A percentile compares a stretch with the other conserved stretches of the same genome.
These are phyloP conservation scores for Reticulascus tulasneorum DNA, from an alignment of 2,329 filamentous ascomycete species.

Conservation along the genomic window DNA sequence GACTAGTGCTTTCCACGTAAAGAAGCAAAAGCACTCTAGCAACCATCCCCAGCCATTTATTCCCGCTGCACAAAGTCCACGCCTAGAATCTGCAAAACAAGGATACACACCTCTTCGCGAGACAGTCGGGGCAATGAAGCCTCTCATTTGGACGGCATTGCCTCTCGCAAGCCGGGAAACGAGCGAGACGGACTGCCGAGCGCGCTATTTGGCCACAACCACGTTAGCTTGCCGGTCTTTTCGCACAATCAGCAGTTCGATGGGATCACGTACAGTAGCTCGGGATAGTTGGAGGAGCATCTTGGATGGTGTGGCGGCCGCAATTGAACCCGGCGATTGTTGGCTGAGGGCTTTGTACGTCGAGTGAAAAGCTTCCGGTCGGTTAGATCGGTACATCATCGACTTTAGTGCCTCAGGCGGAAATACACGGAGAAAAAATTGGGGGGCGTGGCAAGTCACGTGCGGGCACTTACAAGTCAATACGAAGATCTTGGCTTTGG, in stretches of 20 bases:
- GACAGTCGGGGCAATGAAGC: conserved; percentile 58
- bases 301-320: conserved; percentile 42
- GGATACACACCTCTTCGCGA: conserved; percentile 55
- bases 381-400: too few relatives aligned
- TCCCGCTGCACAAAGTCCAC: too few relatives aligned
- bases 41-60: too few relatives aligned
- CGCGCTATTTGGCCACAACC: conserved; percentile 34
- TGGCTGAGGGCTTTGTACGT: conserved; percentile 18
- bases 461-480: too few relatives aligned
- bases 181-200: conserved; percentile 46
- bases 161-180: conserved; percentile 44
- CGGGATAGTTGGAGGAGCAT: conserved; percentile 55
- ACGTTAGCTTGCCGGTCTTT: conserved; percentile 10
- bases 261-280: conserved; percentile 47
- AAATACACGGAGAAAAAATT: neutral
- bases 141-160: conserved; percentile 46
- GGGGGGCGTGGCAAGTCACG: neutral
- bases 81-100: conserved; percentile 3
- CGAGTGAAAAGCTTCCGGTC: too few relatives aligned
- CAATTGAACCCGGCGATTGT: conserved; percentile 31
- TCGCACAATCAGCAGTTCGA: conserved; percentile 1
- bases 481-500: too few relatives aligned
- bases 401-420: conserved; percentile 9
- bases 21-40: too few relatives aligned
- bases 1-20: too few relatives aligned